Percentiles rank a stretch among this genome's conserved stretches.
Conservation (phyloP, 2,329 filamentous ascomycete genomes). For the Penicillium thymicola region DNA sequence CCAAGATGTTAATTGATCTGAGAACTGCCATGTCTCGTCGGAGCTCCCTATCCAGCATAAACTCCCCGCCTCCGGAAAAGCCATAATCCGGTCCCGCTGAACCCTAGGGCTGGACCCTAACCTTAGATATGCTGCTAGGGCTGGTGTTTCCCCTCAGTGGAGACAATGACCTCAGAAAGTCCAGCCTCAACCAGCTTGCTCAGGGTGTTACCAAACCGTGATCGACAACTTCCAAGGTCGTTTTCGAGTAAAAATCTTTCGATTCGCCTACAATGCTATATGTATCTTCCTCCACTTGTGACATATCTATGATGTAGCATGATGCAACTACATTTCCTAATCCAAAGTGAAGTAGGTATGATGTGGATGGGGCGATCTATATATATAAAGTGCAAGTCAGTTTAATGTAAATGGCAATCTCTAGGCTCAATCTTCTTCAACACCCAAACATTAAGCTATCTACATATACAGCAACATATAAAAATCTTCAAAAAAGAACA, state of each 20-base stretch:
- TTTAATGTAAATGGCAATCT: background rate
- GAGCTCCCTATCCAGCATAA: constrained; percentile 4
- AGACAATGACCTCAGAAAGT: constrained; percentile 19
- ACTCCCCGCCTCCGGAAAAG: constrained; percentile 24
- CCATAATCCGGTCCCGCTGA: constrained; percentile 22
- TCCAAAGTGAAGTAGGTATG: background rate
- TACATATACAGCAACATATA: background rate
- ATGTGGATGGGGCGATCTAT: background rate
- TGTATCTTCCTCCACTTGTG: constrained; percentile 10
- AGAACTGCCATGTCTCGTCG: constrained; percentile 2
- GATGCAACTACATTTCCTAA: constrained; percentile 25
- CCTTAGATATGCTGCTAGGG: constrained; percentile 21
- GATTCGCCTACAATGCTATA: background rate
- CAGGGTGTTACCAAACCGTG: constrained; percentile 4
- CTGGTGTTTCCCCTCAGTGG: constrained; percentile 9
- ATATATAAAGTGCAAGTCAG: constrained; percentile 6
- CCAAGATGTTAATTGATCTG: constrained; percentile 1
- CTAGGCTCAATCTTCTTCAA: background rate
- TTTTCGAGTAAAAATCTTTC: background rate
- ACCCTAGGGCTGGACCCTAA: constrained; percentile 33
- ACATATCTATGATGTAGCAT: constrained; percentile 37
- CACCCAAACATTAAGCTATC: background rate
- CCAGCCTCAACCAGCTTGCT: constrained; percentile 6
- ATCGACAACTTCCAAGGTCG: constrained; percentile 2
- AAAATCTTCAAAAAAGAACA: constrained; percentile 8